These are phyloP conservation scores for Tylopilus sp. DNA, from an alignment of 768 basidiomycete species.

Conservation along the genomic window DNA sequence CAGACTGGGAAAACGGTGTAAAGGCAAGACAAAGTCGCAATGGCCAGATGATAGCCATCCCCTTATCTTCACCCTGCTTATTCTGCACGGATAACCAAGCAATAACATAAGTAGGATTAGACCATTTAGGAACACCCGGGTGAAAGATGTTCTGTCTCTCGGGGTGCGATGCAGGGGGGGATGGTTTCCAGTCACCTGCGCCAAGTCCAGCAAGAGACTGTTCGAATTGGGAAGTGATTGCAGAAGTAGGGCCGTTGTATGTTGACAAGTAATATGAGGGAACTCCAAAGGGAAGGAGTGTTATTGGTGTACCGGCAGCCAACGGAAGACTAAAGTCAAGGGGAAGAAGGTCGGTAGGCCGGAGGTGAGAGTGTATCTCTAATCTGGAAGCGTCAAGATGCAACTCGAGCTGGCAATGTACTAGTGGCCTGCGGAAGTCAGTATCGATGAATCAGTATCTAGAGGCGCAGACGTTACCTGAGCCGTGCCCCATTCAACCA, in stretches of 20 bases:
- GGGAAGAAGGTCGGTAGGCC: conserved; percentile 55
- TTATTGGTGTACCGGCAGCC: conserved; percentile 61
- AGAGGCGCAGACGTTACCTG: conserved; percentile 35
- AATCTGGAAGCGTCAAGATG: conserved; percentile 45
- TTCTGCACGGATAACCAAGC: conserved; percentile 76
- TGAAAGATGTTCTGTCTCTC: conserved; percentile 23
- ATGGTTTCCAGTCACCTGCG: conserved; percentile 46
- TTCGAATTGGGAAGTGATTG: conserved; percentile 59
- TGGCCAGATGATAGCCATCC: conserved; percentile 72
- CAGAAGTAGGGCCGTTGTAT: conserved; percentile 67
- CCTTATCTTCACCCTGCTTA: conserved; percentile 78
- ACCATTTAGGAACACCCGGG: conserved; percentile 15
- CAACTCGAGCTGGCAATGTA: conserved; percentile 59
- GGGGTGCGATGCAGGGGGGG: conserved; percentile 2
- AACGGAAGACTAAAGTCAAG: conserved; percentile 41
- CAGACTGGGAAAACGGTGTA: conserved; percentile 34
- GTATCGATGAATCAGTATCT: conserved; percentile 1
- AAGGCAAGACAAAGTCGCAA: conserved; percentile 52
- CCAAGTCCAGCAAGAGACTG: conserved; percentile 63
- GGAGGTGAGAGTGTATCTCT: conserved; percentile 63
- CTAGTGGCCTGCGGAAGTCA: conserved; percentile 46
- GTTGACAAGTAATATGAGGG: conserved; percentile 71
- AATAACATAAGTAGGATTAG: conserved; percentile 47
- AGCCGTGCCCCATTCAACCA: conserved; percentile 56
- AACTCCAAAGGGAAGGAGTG: conserved; percentile 63